Evolutionary conservation across 768 basidiomycete genomes (phyloP), one percentile per base, ranked within the genome.

Genomic region (Tricholoma flavovirens): DNA sequence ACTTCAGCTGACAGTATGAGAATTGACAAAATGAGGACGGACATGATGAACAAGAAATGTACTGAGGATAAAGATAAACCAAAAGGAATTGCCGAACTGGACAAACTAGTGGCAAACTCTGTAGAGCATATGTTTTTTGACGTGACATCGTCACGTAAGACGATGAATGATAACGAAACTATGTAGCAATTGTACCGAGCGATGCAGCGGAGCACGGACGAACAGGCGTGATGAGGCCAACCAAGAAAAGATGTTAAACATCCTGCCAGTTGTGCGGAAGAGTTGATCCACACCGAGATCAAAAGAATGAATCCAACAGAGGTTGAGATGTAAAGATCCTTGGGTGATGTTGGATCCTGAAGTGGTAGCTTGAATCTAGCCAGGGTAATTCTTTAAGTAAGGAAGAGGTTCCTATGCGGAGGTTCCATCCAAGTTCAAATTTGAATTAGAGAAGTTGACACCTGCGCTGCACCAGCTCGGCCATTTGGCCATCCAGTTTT

Each of bases 1-100:
- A 87, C 87, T 68, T 87, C 87, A 14, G 82, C 83, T 4, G 87
- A 86, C 22, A 88, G 67, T 84, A 88, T 87, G 58, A 87, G 77
- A n/a, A 87, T 83, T 5, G 86, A 73, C 12, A 86, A 67, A 42
- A 82, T 78, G 38, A 87, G 73, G 14, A 75, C 73, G 11, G 80
- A 73, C 12, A 85, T 87, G 60, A 82, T 78, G 67, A 87, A 87
- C 78, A 86, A 83, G 71, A 60, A 67, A 66, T 8, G 81, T 83
- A 60, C 84, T 86, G 56, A 11, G 57, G 51, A 51, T 5, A 4
- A n/a, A 45, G 46, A 52, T 56, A n/a, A 58, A 54, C 59, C 55
- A 43, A 54, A 17, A 21, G n/a, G 43, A 38, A 42, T 24, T 26
- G 40, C 32, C 56, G 38, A 49, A 30, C 10, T 2, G 29, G 54